Evolutionary conservation across 2,329 filamentous ascomycete species (phyloP).

Genomic region (Emmonsiellopsis sp.): DNA sequence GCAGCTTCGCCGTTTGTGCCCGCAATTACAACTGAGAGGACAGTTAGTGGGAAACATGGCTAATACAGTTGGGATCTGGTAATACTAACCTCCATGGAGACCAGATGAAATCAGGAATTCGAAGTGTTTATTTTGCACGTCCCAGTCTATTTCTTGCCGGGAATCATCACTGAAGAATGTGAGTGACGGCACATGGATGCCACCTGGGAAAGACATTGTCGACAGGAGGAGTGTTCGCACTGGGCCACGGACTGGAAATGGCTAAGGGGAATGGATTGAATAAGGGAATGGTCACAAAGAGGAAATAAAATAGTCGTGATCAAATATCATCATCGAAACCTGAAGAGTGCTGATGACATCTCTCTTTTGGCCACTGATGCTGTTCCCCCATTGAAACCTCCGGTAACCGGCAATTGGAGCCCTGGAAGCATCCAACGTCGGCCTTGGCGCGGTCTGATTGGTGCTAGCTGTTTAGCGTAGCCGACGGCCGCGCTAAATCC

Average conservation of each 20-base stretch:
- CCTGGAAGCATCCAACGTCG: too few relatives aligned
- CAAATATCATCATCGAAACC: too few relatives aligned
- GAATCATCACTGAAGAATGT: conserved; percentile 44
- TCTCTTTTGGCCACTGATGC: background rate
- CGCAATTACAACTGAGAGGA: conserved; percentile 25
- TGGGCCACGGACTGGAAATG: too few relatives aligned
- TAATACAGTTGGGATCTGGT: conserved; percentile 14
- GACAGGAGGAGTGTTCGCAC: background rate
- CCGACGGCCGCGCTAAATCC: background rate
- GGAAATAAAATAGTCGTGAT: too few relatives aligned
- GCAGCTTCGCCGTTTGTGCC: conserved; percentile 40
- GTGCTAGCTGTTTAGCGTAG: background rate
- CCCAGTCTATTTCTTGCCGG: conserved; percentile 48
- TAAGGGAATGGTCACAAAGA: too few relatives aligned
- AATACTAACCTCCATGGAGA: conserved; percentile 39
- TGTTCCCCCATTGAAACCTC: background rate
- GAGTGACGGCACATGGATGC: conserved; percentile 48
- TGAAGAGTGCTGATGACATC: too few relatives aligned
- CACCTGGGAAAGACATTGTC: conserved; percentile 31
- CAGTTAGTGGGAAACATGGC: conserved; percentile 1
- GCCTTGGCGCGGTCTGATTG: background rate
- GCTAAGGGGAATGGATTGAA: too few relatives aligned
- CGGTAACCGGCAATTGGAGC: background rate
- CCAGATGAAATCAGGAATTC: conserved; percentile 46
- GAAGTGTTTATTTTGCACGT: conserved; percentile 43